These are phyloP conservation scores for Lachnellula subtilissima DNA, from an alignment of 2,329 filamentous ascomycete species.

Conservation along the genomic window DNA sequence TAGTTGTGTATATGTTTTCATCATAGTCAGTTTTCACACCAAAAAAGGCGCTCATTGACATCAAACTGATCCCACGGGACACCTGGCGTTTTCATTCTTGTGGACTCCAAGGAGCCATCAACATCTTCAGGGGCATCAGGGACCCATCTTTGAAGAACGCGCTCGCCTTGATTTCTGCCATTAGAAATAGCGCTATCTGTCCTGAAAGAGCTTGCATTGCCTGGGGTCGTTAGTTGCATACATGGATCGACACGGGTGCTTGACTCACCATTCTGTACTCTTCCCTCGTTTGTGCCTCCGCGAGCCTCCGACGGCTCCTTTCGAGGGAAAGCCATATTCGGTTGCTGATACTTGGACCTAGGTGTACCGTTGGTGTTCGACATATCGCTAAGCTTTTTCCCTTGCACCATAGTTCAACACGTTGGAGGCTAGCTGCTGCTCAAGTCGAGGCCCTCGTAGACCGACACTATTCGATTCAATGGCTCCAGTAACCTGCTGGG, in stretches of 20 bases:
- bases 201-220: constrained; percentile 64
- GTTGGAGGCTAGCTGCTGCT: constrained; percentile 5
- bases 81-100: constrained; percentile 17
- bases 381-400: constrained; percentile 34
- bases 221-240: constrained; percentile 39
- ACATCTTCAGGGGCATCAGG: constrained; percentile 57
- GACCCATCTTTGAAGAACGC: constrained; percentile 77
- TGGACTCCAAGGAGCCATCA: constrained; percentile 65
- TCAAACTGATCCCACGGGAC: constrained; percentile 87
- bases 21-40: constrained; percentile 87
- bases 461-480: constrained; percentile 3
- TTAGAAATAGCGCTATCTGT: constrained; percentile 88
- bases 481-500: constrained; percentile 7
- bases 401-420: constrained; percentile 57
- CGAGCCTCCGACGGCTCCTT: constrained; percentile 54
- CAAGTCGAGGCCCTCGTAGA: background rate
- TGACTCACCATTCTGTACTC: constrained; percentile 50
- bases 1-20: constrained; percentile 90
- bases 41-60: constrained; percentile 82
- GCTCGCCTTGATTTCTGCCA: constrained; percentile 62
- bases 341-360: constrained; percentile 43
- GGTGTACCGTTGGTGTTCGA: constrained; percentile 43
- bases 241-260: background rate
- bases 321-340: constrained; percentile 54
- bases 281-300: constrained; percentile 39